Percentiles rank a stretch among this genome's conserved stretches.
Conservation (phyloP, 192 early-diverging fungal genomes). For the Oehlia diaphana region DNA sequence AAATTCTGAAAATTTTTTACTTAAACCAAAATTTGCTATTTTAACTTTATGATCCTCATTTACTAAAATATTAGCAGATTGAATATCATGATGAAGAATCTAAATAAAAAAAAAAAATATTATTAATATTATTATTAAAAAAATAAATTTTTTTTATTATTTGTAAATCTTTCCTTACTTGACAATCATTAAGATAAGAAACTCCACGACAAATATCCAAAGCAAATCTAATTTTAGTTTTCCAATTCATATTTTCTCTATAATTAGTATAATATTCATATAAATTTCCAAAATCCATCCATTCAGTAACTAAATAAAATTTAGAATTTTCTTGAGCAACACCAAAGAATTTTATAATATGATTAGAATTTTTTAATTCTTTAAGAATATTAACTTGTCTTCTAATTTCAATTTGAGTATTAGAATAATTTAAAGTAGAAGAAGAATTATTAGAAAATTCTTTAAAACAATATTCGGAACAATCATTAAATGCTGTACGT, state of each 20-base stretch:
- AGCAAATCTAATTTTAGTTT: constrained; percentile 38
- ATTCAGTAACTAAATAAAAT: constrained; percentile 42
- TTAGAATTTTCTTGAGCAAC: constrained; percentile 19
- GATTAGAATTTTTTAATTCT: constrained; percentile 18
- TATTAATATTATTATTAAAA: not conserved
- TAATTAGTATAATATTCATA: constrained; percentile 41
- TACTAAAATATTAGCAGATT: constrained; percentile 9
- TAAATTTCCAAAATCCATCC: constrained; percentile 38
- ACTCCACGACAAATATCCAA: constrained; percentile 40
- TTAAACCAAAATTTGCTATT: constrained; percentile 16
- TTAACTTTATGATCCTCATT: not conserved
- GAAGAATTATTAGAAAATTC: not conserved
- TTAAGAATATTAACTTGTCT: constrained; percentile 12
- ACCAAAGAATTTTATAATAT: constrained; percentile 20
- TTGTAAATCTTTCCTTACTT: not conserved
- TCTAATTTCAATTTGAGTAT: constrained; percentile 5
- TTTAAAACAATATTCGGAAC: not conserved
- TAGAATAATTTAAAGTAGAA: not conserved
- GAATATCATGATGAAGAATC: constrained; percentile 29
- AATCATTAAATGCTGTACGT: not conserved
- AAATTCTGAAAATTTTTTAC: not conserved
- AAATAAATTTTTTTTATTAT: not conserved
- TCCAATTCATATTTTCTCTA: not conserved
- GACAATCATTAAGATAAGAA: constrained; percentile 34
- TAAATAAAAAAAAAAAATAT: not conserved